phyloP scores from a whole-genome alignment of 2,329 filamentous ascomycete species.

The Dactylellina leptospora region DNA sequence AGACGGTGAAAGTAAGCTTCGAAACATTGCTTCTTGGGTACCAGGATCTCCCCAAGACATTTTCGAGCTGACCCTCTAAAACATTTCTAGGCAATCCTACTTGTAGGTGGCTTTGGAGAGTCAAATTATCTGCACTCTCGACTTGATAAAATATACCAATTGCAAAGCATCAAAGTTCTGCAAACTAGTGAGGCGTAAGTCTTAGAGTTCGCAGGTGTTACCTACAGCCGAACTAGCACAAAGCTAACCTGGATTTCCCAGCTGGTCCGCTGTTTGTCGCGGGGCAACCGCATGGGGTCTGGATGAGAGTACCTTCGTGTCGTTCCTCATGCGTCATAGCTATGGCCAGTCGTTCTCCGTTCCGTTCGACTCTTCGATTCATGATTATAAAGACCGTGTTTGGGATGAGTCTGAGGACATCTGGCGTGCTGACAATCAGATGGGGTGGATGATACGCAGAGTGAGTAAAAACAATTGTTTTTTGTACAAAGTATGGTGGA shows the following conservation, averaged over 20 bases:
- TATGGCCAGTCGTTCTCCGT: slow-evolving; percentile 3
- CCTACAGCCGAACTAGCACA: neutral
- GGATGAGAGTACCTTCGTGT: slow-evolving; percentile 3
- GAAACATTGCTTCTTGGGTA: neutral
- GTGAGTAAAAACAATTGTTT: neutral
- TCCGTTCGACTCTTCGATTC: slow-evolving; percentile 1
- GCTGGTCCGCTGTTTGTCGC: slow-evolving; percentile 29
- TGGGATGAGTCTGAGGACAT: slow-evolving; percentile 17
- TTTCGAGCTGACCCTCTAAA: too few relatives aligned
- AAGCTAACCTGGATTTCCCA: neutral
- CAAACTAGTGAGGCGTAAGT: slow-evolving; percentile 8
- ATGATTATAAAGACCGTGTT: slow-evolving; percentile 8
- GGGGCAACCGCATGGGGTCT: slow-evolving; percentile 25
- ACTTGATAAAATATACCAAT: slow-evolving; percentile 1
- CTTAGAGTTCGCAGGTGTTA: neutral
- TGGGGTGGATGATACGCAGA: slow-evolving; percentile 7
- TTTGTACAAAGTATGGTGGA: too few relatives aligned
- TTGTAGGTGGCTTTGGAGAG: slow-evolving; percentile 26
- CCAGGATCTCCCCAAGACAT: too few relatives aligned
- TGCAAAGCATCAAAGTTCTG: neutral
- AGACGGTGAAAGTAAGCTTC: neutral
- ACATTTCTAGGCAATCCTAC: slow-evolving; percentile 14
- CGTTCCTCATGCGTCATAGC: slow-evolving; percentile 11
- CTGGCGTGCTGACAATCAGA: slow-evolving; percentile 14
- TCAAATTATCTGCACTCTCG: slow-evolving; percentile 11